phyloP scores from a whole-genome alignment of 2,329 filamentous ascomycete species.

The Fusarium siculi region DNA sequence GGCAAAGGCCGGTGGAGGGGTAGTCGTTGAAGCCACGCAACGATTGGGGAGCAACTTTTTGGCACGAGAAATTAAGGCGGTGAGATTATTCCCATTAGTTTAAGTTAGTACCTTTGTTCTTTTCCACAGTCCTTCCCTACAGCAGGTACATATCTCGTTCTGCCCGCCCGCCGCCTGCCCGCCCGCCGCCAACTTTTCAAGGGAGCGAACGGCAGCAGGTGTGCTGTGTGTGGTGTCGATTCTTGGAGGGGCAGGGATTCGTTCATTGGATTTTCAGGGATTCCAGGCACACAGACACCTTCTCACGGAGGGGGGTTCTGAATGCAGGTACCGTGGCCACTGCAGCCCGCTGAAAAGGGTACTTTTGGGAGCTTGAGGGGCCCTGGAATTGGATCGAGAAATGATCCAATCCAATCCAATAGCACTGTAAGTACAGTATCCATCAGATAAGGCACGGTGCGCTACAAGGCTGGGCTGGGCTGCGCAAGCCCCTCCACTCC shows the following conservation, averaged over 20 bases:
- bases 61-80: conserved; percentile 44
- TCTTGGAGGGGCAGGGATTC: conserved; percentile 34
- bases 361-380: conserved; percentile 14
- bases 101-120: neutral
- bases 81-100: conserved; percentile 35
- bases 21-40: conserved; percentile 35
- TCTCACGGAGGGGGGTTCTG: conserved; percentile 19
- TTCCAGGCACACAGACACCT: conserved; percentile 10
- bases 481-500: conserved; percentile 35
- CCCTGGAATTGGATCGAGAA: conserved; percentile 6
- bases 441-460: conserved; percentile 21
- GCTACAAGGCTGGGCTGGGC: conserved; percentile 35
- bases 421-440: conserved; percentile 13
- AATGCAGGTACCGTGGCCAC: conserved; percentile 36
- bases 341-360: conserved; percentile 14
- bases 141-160: conserved; percentile 11
- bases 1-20: conserved; percentile 28
- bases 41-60: conserved; percentile 29
- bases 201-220: neutral
- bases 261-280: conserved; percentile 25
- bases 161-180: conserved; percentile 30
- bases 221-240: conserved; percentile 30
- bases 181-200: neutral
- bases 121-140: neutral
- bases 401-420: neutral